Conservation (phyloP, 176 grass and related monocot species). For the Cenchrus fungigraminus region DNA sequence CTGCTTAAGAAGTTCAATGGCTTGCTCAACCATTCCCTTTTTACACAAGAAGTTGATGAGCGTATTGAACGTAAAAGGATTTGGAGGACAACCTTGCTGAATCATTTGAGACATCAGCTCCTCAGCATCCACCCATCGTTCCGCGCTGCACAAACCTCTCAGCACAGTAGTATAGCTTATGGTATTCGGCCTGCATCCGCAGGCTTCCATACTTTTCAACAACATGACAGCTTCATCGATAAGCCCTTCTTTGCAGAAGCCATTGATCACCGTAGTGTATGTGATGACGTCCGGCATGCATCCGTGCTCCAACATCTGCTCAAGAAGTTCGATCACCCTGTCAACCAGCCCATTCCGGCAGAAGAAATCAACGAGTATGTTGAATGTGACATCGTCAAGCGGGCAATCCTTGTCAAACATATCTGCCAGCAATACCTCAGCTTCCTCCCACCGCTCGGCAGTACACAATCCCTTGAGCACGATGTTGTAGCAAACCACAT, state of each 20-base stretch:
- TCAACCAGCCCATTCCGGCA: conserved; percentile 48
- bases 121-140: conserved; percentile 57
- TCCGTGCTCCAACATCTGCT: conserved; percentile 58
- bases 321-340: conserved; percentile 53
- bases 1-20: conserved; percentile 65
- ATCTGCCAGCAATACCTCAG: conserved; percentile 40
- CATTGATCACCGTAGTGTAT: conserved; percentile 52
- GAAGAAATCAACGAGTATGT: conserved; percentile 58
- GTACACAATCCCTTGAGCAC: conserved; percentile 49
- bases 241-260: conserved; percentile 50
- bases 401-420: conserved; percentile 51
- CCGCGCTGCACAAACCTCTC: conserved; percentile 42
- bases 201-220: conserved; percentile 45
- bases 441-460: conserved; percentile 38
- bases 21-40: conserved; percentile 57
- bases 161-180: conserved; percentile 60
- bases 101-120: conserved; percentile 52
- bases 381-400: conserved; percentile 48
- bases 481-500: conserved; percentile 57
- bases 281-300: conserved; percentile 54
- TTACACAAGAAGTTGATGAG: conserved; percentile 67
- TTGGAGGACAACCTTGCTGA: conserved; percentile 54
- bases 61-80: conserved; percentile 66
- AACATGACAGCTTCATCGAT: conserved; percentile 52
- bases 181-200: conserved; percentile 60